A percentile compares a stretch with the other conserved stretches of the same genome.
Conservation (phyloP, 495 filamentous ascomycete genomes). For the Lepraria neglecta region DNA sequence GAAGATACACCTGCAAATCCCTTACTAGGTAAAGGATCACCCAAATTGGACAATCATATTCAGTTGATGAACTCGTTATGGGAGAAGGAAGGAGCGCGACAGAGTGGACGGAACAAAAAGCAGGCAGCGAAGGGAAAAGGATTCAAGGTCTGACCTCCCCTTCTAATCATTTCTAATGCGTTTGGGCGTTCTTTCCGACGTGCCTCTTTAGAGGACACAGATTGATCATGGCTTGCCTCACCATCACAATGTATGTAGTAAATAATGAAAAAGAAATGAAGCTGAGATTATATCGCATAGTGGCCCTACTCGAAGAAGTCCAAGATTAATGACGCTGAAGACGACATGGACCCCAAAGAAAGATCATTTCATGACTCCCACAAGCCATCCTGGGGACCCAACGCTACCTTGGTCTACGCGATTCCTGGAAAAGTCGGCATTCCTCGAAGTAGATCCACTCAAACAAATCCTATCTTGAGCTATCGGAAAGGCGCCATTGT, state of each 20-base stretch:
- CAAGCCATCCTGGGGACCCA: slow-evolving; percentile 72
- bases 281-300: slow-evolving; percentile 52
- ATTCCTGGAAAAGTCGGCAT: slow-evolving; percentile 17
- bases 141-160: slow-evolving; percentile 65
- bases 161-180: slow-evolving; percentile 6
- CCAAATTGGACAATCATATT: slow-evolving; percentile 68
- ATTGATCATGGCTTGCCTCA: slow-evolving; percentile 26
- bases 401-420: slow-evolving; percentile 19
- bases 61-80: slow-evolving; percentile 91
- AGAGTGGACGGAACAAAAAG: slow-evolving; percentile 38
- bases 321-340: slow-evolving; percentile 55
- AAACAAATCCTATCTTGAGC: slow-evolving; percentile 30
- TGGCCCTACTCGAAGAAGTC: slow-evolving; percentile 78
- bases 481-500: slow-evolving; percentile 36
- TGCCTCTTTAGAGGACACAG: slow-evolving; percentile 16
- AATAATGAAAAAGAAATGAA: slow-evolving; percentile 41
- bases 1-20: slow-evolving; percentile 35
- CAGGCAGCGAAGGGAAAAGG: slow-evolving; percentile 49
- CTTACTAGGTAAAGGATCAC: slow-evolving; percentile 34
- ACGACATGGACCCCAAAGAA: slow-evolving; percentile 52
- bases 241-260: slow-evolving; percentile 45
- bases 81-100: slow-evolving; percentile 47
- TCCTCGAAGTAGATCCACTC: slow-evolving; percentile 14
- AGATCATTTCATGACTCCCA: slow-evolving; percentile 55
- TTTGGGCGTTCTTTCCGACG: slow-evolving; percentile 20